Evolutionary conservation across 2,329 filamentous ascomycete genomes (phyloP), one percentile per base, ranked within the genome.

Genomic region (Tolypocladium amazonense): DNA sequence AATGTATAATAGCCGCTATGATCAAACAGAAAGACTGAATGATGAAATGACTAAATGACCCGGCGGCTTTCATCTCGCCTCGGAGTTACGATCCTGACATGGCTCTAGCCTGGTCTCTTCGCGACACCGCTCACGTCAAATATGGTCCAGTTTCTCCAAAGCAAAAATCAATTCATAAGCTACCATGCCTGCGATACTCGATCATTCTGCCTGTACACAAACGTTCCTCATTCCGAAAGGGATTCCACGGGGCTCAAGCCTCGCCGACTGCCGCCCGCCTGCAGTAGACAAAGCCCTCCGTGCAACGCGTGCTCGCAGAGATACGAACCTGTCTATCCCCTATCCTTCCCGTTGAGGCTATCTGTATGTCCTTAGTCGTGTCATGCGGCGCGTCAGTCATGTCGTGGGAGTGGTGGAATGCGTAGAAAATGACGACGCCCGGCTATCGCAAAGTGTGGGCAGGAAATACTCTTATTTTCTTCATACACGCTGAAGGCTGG

Each of bases 291-390:
- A 53, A 35, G 20, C n/a, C 27, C 50, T 35, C 30, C 50, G 2
- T 53, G 50, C 50, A 54, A 54, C 11, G 35, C 30, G 50, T 37
- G 20, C 50, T 23, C 20, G 30, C 47, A 50, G 27, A 52, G 47
- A 20, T 52, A 7, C 37, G 20, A 53, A 59, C 57, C 60, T 38
- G 59, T 70, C 68, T 71, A 71, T 65, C 66, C 63, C 65, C 47
- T 65, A 60, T 57, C 59, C 56, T 52, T 53, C 65, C 62, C 63
- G 33, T 56, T 66, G 61, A 56, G n/a, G 55, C 33, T 8, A 18
- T 56, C 30, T 33, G 23, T 60, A 61, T 59, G 58, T 62, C 60
- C 56, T 56, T 58, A 61, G 56, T 67, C 59, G 59, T 68, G 61
- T 69, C 65, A 61, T 70, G 56, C 62, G 59, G 60, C 62, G 61